phyloP scores from a whole-genome alignment of 495 filamentous ascomycete genomes.

The Aspergillus mulundensis region DNA sequence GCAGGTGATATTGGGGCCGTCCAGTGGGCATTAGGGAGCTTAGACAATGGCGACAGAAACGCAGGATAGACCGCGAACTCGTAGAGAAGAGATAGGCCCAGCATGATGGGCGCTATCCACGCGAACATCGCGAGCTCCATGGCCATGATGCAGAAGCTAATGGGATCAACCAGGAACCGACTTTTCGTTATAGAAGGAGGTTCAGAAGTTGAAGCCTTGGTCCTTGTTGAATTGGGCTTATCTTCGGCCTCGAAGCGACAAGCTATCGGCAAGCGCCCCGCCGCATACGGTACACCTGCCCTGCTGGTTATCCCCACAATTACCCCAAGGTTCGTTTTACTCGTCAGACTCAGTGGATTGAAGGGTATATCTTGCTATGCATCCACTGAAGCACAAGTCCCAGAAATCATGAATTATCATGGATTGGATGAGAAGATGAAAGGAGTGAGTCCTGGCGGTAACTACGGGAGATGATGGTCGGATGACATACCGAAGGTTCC shows the following conservation, averaged over 20 bases:
- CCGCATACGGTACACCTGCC: slow-evolving; percentile 9
- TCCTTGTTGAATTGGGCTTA: neutral
- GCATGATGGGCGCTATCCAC: slow-evolving; percentile 10
- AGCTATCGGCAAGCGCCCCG: neutral
- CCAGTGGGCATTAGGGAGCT: slow-evolving; percentile 69
- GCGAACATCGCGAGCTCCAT: slow-evolving; percentile 31
- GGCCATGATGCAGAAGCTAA: slow-evolving; percentile 24
- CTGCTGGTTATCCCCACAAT: neutral
- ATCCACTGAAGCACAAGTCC: neutral
- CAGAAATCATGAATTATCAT: too few species aligned
- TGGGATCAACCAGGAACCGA: neutral
- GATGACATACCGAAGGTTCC: slow-evolving; percentile 6
- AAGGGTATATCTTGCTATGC: neutral
- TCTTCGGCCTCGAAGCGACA: neutral
- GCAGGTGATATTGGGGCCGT: slow-evolving; percentile 56
- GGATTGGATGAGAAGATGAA: neutral
- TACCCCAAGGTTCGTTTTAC: neutral
- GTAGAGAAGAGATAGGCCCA: slow-evolving; percentile 41
- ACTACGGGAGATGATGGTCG: neutral
- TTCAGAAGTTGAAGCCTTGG: neutral
- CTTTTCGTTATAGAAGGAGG: neutral
- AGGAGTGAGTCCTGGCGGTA: neutral
- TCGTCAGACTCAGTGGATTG: too few species aligned
- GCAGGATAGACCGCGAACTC: slow-evolving; percentile 57
- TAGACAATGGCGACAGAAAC: slow-evolving; percentile 63